Conservation (phyloP, 2,329 filamentous ascomycete species). For the Aspergillus fischeri region DNA sequence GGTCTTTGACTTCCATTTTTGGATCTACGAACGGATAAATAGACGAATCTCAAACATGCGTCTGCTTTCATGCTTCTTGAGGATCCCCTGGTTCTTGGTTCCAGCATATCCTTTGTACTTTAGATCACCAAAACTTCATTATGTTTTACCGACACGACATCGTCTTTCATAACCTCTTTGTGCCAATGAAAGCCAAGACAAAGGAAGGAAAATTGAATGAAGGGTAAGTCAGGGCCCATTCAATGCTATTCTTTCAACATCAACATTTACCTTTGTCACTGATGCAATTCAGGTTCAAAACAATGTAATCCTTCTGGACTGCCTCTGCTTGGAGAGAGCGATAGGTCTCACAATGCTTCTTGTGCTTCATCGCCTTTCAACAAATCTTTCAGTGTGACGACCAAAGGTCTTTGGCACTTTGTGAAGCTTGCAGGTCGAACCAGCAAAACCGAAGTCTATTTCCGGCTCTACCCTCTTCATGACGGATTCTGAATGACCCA, state of each 20-base stretch:
- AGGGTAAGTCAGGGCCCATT: background rate
- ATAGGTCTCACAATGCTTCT: background rate
- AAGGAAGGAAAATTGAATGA: background rate
- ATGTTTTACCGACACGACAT: constrained; percentile 1
- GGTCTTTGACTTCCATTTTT: background rate
- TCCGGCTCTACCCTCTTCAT: background rate
- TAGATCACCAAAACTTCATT: background rate
- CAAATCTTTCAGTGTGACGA: background rate
- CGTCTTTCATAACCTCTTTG: background rate
- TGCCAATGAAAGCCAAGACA: background rate
- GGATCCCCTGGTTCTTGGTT: constrained; percentile 8
- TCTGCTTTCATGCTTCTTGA: background rate
- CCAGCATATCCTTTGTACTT: constrained; percentile 1
- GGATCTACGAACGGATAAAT: background rate
- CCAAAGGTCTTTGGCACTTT: background rate
- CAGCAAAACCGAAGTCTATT: background rate
- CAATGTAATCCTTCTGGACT: background rate
- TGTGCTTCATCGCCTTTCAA: background rate
- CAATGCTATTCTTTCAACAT: background rate
- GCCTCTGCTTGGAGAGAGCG: background rate
- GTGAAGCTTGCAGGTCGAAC: background rate
- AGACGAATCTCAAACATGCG: background rate
- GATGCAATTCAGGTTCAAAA: background rate
- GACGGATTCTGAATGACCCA: background rate
- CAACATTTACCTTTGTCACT: background rate